Evolutionary conservation across 306 rosid species (phyloP).

Genomic region (Sicyos baderoa): DNA sequence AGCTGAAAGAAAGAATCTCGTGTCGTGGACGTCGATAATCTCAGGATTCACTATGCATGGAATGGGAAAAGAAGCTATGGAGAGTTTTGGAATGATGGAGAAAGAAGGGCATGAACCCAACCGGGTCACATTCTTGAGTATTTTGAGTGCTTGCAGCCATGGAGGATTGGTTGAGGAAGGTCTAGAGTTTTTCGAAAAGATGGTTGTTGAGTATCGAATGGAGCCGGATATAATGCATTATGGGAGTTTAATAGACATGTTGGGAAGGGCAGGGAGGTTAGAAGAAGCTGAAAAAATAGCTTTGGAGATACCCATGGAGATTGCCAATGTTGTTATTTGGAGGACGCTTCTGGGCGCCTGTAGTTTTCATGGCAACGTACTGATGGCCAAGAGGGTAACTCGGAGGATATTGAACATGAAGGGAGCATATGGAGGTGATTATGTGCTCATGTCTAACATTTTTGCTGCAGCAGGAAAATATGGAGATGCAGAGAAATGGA

Average conservation of each 20-base stretch:
- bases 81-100: slow-evolving; percentile 45
- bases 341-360: slow-evolving; percentile 68
- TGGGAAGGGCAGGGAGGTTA: slow-evolving; percentile 64
- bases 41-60: slow-evolving; percentile 65
- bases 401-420: slow-evolving; percentile 46
- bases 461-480: slow-evolving; percentile 60
- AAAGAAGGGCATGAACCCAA: slow-evolving; percentile 49
- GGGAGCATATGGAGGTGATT: slow-evolving; percentile 60
- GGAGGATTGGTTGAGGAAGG: slow-evolving; percentile 73
- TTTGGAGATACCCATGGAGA: slow-evolving; percentile 44
- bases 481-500: slow-evolving; percentile 52
- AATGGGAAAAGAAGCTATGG: slow-evolving; percentile 48
- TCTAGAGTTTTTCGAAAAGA: slow-evolving; percentile 42
- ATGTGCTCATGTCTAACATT: slow-evolving; percentile 75
- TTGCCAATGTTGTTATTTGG: slow-evolving; percentile 56
- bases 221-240: slow-evolving; percentile 56
- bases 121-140: slow-evolving; percentile 46
- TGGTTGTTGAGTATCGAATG: slow-evolving; percentile 40
- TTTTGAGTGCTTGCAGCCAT: slow-evolving; percentile 66
- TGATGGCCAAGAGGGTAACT: slow-evolving; percentile 54
- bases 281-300: slow-evolving; percentile 63
- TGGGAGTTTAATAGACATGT: slow-evolving; percentile 62
- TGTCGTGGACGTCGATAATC: slow-evolving; percentile 60
- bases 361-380: slow-evolving; percentile 46
- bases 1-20: slow-evolving; percentile 40